Base-by-base conservation (phyloP, 495 filamentous ascomycete species). In the Penicillium argentinense region DNA sequence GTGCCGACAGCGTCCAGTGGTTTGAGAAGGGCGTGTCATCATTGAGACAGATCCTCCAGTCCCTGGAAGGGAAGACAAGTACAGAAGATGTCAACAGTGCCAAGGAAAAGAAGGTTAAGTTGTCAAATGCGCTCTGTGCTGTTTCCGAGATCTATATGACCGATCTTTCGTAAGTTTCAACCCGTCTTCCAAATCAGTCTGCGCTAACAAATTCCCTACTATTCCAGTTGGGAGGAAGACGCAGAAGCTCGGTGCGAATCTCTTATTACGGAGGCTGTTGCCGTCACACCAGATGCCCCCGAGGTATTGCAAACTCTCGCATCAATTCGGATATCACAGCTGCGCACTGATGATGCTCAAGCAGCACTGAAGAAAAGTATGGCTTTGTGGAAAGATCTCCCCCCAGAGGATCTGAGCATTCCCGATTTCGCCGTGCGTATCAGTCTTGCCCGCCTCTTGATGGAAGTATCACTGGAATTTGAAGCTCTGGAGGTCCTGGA, bases 121-220 rank as follows among this genome's bases (percentile, higher is more conserved):
- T 97, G 27, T 87, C 88, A 1, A 87, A 84, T 50, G 89, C 91
- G 4, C 76, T 99, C 21, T 97, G 95, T 66, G 87, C 85, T 2
- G 83, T 96, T 43, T 81, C 87, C 0, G 95, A 99, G 66, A 86
- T 97, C 24, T 97, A 96, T 64, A 99, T 99, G 95, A 97, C 91
- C 22, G 95, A 99, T 72, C 77, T 99, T 50, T 87, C 79, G 66
- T 75, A 59, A 56, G 69, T 70, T 34, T 7, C 24, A n/a, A 18
- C 11, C 17, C 5, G 19, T 14, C 5, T 9, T 3, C 9, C n/a
- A n/a, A n/a, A n/a, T n/a, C n/a, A n/a, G n/a, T n/a, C n/a, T n/a
- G n/a, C 11, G n/a, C 11, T 8, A 13, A 34, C 12, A 24, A 21
- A 24, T 22, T n/a, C 32, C 16, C 13, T 39, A 22, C 49, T 60